These are phyloP conservation scores for Paraphoma chrysanthemicola DNA, from an alignment of 2,329 filamentous ascomycete genomes.

Conservation along the genomic window DNA sequence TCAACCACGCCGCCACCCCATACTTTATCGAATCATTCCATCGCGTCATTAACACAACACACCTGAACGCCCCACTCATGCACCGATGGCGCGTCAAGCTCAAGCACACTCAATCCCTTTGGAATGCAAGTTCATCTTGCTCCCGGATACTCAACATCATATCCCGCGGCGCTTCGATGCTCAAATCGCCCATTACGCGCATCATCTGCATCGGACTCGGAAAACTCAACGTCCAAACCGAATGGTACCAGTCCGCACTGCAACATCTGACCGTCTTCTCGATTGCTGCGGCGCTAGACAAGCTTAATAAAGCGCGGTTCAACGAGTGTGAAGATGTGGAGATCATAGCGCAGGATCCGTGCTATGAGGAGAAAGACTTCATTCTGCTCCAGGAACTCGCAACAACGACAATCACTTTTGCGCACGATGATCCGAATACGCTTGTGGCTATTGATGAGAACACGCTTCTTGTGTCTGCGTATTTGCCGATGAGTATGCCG, in stretches of 20 bases:
- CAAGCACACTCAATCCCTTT: background rate
- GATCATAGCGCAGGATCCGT: constrained; percentile 26
- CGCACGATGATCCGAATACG: constrained; percentile 19
- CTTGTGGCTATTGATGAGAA: constrained; percentile 20
- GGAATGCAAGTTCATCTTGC: background rate
- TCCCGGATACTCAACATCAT: background rate
- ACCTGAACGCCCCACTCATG: background rate
- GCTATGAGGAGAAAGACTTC: constrained; percentile 12
- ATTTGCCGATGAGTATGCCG: constrained; percentile 16
- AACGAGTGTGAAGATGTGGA: background rate
- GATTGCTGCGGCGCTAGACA: constrained; percentile 11
- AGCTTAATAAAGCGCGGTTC: background rate
- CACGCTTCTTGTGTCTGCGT: constrained; percentile 19
- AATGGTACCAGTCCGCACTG: constrained; percentile 6
- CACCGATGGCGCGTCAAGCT: background rate
- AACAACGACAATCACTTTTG: constrained; percentile 1
- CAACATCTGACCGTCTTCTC: constrained; percentile 22
- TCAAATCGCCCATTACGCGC: constrained; percentile 6
- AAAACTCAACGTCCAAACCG: background rate
- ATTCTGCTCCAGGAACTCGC: constrained; percentile 2
- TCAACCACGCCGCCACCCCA: background rate
- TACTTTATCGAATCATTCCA: background rate
- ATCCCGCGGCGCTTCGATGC: background rate
- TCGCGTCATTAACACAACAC: background rate
- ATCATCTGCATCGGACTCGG: constrained; percentile 23